phyloP scores from a whole-genome alignment of 225 moss, liverwort and hornwort genomes.

The Takakia lepidozioides region DNA sequence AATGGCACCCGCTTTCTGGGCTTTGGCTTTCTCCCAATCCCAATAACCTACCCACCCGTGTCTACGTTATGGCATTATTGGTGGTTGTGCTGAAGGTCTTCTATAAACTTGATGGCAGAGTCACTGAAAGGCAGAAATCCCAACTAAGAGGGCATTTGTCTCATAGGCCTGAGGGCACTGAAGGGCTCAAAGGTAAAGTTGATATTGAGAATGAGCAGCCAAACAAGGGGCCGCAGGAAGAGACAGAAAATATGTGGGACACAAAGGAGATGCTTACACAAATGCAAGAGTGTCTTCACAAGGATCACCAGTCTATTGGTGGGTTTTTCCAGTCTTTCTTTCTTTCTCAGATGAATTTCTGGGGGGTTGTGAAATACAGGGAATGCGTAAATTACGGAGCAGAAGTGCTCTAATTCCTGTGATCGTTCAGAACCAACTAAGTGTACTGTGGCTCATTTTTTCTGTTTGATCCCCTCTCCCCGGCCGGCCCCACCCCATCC shows the following conservation, averaged over 20 bases:
- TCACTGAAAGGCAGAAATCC: neutral
- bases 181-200: conserved; percentile 1
- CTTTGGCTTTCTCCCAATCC: conserved; percentile 71
- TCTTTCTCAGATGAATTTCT: too few species aligned
- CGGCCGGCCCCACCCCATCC: too few species aligned
- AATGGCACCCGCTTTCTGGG: conserved; percentile 83
- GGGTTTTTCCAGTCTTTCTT: conserved; percentile 7
- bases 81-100: conserved; percentile 66
- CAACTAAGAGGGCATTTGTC: neutral
- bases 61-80: conserved; percentile 84
- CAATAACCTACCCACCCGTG: conserved; percentile 54
- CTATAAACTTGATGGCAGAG: conserved; percentile 68
- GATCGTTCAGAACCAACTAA: too few species aligned
- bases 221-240: conserved; percentile 6
- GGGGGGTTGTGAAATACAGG: too few species aligned
- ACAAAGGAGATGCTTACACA: conserved; percentile 43
- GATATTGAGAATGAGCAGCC: conserved; percentile 9
- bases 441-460: too few species aligned
- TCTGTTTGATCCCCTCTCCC: too few species aligned
- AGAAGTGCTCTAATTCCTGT: neutral
- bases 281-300: conserved; percentile 28
- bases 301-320: conserved; percentile 41
- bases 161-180: neutral
- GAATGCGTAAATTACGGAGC: neutral
- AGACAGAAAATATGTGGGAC: conserved; percentile 26